Conservation (phyloP, 495 filamentous ascomycete genomes). For the Pseudoneurospora amorphoporcata region DNA sequence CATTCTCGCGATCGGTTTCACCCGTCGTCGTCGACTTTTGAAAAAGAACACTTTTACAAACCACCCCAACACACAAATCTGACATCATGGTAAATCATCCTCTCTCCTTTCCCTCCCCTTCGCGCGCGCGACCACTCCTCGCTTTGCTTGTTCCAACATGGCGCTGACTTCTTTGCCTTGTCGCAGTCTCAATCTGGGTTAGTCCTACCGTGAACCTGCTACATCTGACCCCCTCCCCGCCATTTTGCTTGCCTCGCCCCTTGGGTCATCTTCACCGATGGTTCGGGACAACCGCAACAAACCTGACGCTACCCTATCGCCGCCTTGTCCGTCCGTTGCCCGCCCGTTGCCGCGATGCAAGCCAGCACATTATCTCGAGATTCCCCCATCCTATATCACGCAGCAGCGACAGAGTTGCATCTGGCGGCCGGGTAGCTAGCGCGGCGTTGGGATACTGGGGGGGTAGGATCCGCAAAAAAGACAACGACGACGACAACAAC, state of each 20-base stretch:
- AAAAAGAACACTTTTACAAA: neutral
- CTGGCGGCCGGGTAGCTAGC: neutral
- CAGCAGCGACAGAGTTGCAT: neutral
- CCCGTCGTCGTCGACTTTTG: neutral
- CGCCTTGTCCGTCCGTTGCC: conserved; percentile 2
- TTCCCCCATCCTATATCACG: neutral
- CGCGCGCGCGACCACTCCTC: neutral
- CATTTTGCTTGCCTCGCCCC: neutral
- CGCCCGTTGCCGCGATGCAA: conserved; percentile 4
- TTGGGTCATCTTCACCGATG: neutral
- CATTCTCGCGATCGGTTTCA: neutral
- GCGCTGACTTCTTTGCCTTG: neutral
- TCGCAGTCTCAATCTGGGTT: conserved; percentile 60
- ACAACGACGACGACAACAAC: neutral
- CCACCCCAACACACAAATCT: neutral
- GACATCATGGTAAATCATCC: conserved; percentile 10
- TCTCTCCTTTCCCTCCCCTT: neutral
- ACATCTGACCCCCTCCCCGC: conserved; percentile 6
- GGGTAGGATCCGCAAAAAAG: neutral
- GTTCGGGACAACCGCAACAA: neutral
- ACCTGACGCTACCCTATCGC: conserved; percentile 3
- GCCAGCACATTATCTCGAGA: neutral
- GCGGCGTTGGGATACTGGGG: neutral
- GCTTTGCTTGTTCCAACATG: neutral
- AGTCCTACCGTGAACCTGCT: conserved; percentile 19